phyloP scores from a whole-genome alignment of 768 basidiomycete genomes.

The Tulasnella calospora region DNA sequence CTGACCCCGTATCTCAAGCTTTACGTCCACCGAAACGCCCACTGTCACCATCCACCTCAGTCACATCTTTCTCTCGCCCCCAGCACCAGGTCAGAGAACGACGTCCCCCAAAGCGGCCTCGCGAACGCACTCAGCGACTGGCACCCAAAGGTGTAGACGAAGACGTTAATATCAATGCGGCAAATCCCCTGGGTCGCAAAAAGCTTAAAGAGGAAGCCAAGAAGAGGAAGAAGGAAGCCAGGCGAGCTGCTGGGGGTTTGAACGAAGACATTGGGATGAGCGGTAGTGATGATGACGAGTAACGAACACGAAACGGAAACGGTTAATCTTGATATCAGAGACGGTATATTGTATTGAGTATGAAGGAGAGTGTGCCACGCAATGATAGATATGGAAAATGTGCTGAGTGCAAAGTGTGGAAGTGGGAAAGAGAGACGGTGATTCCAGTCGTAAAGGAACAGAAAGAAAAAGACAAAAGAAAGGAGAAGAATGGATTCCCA shows the following conservation, averaged over 20 bases:
- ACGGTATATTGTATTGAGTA: not conserved
- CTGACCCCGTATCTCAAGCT: not conserved
- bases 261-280: not conserved
- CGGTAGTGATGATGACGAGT: not conserved
- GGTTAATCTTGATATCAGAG: not conserved
- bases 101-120: constrained; percentile 4
- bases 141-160: constrained; percentile 13
- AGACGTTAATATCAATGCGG: not conserved
- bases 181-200: constrained; percentile 24
- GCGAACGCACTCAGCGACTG: constrained; percentile 22
- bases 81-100: not conserved
- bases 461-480: not conserved
- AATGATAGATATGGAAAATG: not conserved
- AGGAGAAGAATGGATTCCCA: not conserved
- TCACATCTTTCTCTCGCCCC: not conserved
- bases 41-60: constrained; percentile 11
- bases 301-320: not conserved
- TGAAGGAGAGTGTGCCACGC: not conserved
- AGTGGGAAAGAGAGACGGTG: not conserved
- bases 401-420: not conserved
- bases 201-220: constrained; percentile 22
- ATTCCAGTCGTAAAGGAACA: not conserved
- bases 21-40: not conserved
- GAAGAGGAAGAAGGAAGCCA: constrained; percentile 13
- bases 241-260: not conserved